Conservation (phyloP, 2,329 filamentous ascomycete species). For the Nothomitra cinnamomea region DNA sequence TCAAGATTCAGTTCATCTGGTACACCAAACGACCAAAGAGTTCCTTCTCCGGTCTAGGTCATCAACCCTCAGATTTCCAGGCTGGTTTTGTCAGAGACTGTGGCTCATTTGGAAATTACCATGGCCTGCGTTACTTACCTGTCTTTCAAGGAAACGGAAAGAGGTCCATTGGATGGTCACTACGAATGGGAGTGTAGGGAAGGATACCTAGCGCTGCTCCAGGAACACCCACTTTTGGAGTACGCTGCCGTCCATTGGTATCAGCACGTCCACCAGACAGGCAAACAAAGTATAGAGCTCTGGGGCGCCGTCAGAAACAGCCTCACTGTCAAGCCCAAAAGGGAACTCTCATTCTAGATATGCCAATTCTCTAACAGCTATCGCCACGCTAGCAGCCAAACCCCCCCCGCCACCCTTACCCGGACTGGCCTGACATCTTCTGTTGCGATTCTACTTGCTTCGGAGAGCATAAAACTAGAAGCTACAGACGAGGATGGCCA, state of each 20-base stretch:
- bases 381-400: neutral
- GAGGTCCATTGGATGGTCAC: neutral
- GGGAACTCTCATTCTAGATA: neutral
- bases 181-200: neutral
- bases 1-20: neutral
- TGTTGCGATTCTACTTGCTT: neutral
- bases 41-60: neutral
- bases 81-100: neutral
- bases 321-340: neutral
- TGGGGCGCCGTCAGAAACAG: neutral
- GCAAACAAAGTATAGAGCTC: neutral
- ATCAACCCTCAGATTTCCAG: neutral
- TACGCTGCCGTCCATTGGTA: slow-evolving; percentile 1
- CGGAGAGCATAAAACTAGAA: neutral
- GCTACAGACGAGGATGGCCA: neutral
- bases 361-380: neutral
- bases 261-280: neutral
- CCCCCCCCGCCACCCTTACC: neutral
- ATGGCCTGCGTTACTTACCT: neutral
- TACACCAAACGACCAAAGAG: neutral
- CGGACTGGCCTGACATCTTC: neutral
- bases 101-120: neutral
- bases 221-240: neutral
- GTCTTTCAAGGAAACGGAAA: neutral
- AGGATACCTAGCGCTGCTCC: neutral